Evolutionary conservation across 768 basidiomycete genomes (phyloP).

Genomic region (Chlorophyllum brunneum): DNA sequence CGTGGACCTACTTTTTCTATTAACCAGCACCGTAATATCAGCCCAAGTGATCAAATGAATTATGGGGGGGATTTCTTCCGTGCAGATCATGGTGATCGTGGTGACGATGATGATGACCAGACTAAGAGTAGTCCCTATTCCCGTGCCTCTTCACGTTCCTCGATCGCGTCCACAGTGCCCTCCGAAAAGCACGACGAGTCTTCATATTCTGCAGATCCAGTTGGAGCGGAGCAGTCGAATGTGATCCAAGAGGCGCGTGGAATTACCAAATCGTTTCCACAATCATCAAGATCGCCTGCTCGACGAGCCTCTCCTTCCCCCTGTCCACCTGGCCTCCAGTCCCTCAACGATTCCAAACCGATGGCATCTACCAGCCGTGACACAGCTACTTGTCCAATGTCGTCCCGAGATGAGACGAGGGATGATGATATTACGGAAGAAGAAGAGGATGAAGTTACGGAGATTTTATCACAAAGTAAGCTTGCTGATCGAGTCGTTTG

Average conservation of each 20-base stretch:
- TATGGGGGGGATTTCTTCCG: conserved; percentile 4
- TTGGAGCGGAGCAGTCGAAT: neutral
- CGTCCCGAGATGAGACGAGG: neutral
- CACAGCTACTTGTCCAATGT: too few relatives aligned
- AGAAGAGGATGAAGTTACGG: conserved; percentile 6
- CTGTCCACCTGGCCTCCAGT: neutral
- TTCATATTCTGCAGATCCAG: conserved; percentile 14
- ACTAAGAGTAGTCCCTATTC: conserved; percentile 22
- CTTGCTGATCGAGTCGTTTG: neutral
- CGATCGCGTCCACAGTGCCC: conserved; percentile 48
- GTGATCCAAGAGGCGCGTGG: neutral
- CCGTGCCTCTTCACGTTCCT: conserved; percentile 52
- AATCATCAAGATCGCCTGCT: neutral
- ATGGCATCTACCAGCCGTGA: neutral
- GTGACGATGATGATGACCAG: conserved; percentile 5
- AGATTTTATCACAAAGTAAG: conserved; percentile 12
- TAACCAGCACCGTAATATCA: neutral
- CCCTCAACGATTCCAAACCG: neutral
- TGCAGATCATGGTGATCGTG: conserved; percentile 18
- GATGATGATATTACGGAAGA: neutral
- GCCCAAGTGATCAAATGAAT: neutral
- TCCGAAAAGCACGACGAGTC: conserved; percentile 34
- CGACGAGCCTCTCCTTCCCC: neutral
- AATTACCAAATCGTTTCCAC: neutral
- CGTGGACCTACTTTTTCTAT: neutral